These are phyloP conservation scores for Phialemoniopsis sp. DNA, from an alignment of 2,329 filamentous ascomycete species.

Conservation along the genomic window DNA sequence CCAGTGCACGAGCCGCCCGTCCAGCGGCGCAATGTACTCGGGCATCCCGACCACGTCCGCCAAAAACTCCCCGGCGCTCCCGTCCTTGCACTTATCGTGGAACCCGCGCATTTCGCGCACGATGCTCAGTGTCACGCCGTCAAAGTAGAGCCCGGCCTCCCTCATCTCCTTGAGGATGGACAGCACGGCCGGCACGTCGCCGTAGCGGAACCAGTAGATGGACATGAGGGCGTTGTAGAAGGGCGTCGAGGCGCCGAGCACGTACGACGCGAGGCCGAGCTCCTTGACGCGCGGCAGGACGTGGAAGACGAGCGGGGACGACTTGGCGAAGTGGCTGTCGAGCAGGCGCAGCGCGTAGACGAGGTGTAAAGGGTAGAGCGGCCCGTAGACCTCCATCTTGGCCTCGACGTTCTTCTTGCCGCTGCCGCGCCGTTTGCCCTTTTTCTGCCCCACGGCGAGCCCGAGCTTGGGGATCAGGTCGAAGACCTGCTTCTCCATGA, in stretches of 20 bases:
- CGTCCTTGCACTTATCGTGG: constrained; percentile 8
- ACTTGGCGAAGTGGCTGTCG: constrained; percentile 48
- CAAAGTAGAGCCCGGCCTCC: constrained; percentile 54
- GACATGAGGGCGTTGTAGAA: constrained; percentile 66
- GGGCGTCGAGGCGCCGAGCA: constrained; percentile 65
- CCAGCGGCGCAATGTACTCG: constrained; percentile 25
- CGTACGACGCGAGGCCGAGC: constrained; percentile 65
- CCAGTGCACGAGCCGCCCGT: constrained; percentile 22
- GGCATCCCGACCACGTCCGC: constrained; percentile 27
- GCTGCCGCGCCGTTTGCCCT: constrained; percentile 2
- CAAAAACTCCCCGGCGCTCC: constrained; percentile 18
- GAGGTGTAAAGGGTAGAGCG: constrained; percentile 61
- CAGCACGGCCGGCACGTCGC: constrained; percentile 51
- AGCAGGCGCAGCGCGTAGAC: constrained; percentile 53
- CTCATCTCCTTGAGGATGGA: constrained; percentile 63
- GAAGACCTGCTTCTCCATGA: constrained; percentile 66
- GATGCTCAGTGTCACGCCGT: constrained; percentile 39
- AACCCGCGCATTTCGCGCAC: constrained; percentile 24
- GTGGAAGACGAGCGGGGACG: constrained; percentile 55
- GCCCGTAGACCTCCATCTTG: constrained; percentile 53
- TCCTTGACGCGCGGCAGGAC: constrained; percentile 65
- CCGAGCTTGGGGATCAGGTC: constrained; percentile 52
- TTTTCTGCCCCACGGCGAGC: constrained; percentile 28
- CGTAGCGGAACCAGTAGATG: constrained; percentile 57
- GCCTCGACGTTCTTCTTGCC: constrained; percentile 8